Conservation (phyloP, 148 eudicot species). For the Rheum nobile region DNA sequence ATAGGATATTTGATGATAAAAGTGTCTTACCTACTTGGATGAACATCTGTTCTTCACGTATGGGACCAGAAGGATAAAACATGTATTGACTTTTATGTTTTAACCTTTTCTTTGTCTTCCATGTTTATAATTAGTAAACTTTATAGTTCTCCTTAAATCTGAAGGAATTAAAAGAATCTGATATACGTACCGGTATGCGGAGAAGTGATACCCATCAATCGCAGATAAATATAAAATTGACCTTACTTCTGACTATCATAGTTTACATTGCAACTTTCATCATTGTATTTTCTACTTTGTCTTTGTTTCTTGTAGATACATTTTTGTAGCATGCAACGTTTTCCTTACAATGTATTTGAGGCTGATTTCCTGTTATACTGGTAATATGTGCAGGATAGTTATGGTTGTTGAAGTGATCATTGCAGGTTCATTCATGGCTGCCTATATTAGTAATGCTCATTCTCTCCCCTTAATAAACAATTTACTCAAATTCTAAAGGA, state of each 20-base stretch:
- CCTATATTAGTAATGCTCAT: slow-evolving; percentile 55
- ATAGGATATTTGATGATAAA: neutral
- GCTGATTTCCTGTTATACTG: neutral
- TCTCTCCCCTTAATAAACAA: slow-evolving; percentile 3
- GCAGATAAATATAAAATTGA: neutral
- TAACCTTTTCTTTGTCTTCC: neutral
- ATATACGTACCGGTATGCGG: neutral
- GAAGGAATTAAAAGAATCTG: neutral
- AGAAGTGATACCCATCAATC: neutral
- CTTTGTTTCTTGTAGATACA: neutral
- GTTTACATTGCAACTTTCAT: neutral
- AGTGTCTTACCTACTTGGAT: neutral
- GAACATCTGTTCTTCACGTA: neutral
- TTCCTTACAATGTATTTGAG: neutral
- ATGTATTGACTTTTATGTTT: neutral
- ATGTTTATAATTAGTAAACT: neutral
- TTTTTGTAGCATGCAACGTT: neutral
- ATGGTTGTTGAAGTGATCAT: slow-evolving; percentile 78
- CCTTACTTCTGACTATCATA: neutral
- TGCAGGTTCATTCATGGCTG: slow-evolving; percentile 80
- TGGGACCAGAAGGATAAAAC: neutral
- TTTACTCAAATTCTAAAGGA: neutral
- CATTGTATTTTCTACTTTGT: neutral
- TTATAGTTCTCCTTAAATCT: neutral
- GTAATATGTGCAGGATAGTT: slow-evolving; percentile 58